phyloP scores from a whole-genome alignment of 1,284 basidiomycete genomes.

The Apiotrichum sp. region DNA sequence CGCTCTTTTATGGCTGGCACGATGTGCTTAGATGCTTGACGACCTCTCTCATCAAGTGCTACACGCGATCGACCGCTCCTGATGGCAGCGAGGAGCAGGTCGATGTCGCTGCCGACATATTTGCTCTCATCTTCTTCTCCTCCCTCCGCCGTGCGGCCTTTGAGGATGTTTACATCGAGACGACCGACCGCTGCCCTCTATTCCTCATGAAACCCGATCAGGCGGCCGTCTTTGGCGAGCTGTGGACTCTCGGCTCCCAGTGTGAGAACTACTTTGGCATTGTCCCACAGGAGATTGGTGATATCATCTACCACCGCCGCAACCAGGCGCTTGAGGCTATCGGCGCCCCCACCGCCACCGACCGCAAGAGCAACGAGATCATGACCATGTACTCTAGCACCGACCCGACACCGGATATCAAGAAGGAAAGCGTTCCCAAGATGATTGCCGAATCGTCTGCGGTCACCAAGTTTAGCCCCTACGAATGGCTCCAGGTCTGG shows the following conservation, averaged over 20 bases:
- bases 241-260: constrained; percentile 15
- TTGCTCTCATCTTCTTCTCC: constrained; percentile 12
- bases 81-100: neutral
- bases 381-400: constrained; percentile 11
- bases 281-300: constrained; percentile 9
- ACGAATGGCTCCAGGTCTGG: constrained; percentile 8
- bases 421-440: constrained; percentile 5
- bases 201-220: constrained; percentile 9
- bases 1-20: constrained; percentile 10
- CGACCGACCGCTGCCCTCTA: constrained; percentile 10
- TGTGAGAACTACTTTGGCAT: constrained; percentile 14
- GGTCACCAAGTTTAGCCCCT: neutral
- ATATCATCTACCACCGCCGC: constrained; percentile 10
- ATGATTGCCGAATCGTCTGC: constrained; percentile 8
- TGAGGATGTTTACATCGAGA: constrained; percentile 15
- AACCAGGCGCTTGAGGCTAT: constrained; percentile 2
- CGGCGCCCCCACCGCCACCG: neutral
- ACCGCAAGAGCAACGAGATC: constrained; percentile 10
- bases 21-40: neutral
- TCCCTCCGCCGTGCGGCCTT: constrained; percentile 10
- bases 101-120: constrained; percentile 11
- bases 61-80: neutral
- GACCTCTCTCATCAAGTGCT: neutral
- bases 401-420: neutral
- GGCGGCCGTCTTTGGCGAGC: constrained; percentile 12